Evolutionary conservation across 345 rosid genomes (phyloP).

Genomic region (Pistacia vera): DNA sequence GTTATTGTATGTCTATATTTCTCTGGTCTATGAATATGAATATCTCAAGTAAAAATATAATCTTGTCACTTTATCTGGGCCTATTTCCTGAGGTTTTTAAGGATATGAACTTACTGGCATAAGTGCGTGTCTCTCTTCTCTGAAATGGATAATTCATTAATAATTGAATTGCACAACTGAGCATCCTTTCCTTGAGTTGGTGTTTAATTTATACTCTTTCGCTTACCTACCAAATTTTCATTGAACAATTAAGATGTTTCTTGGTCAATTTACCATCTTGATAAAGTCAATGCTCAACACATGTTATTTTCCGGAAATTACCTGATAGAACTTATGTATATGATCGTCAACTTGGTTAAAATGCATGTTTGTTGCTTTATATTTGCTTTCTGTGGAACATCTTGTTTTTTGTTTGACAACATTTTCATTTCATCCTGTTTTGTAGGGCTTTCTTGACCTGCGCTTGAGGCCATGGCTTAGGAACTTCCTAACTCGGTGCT

Average conservation of each 20-base stretch:
- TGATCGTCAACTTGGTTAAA: not conserved
- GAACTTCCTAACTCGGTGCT: conserved; percentile 78
- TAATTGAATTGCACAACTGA: not conserved
- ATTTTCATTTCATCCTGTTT: not conserved
- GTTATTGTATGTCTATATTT: not conserved
- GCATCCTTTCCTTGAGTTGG: not conserved
- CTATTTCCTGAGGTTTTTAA: not conserved
- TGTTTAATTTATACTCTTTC: not conserved
- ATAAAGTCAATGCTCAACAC: not conserved
- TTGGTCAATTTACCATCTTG: not conserved
- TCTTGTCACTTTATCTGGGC: not conserved
- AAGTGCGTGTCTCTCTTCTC: not conserved
- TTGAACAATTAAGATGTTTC: not conserved
- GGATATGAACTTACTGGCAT: not conserved
- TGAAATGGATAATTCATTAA: not conserved
- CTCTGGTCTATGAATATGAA: not conserved
- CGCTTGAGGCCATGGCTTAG: conserved; percentile 81
- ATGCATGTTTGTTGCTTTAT: not conserved
- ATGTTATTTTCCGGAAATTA: not conserved
- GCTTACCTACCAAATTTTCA: not conserved
- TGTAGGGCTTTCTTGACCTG: conserved; percentile 81
- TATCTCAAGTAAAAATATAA: not conserved
- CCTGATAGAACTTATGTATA: not conserved
- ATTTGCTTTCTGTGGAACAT: not conserved
- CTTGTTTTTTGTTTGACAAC: not conserved